Conservation (phyloP, 371 early-diverging fungal species). For the Actinomucor elegans region DNA sequence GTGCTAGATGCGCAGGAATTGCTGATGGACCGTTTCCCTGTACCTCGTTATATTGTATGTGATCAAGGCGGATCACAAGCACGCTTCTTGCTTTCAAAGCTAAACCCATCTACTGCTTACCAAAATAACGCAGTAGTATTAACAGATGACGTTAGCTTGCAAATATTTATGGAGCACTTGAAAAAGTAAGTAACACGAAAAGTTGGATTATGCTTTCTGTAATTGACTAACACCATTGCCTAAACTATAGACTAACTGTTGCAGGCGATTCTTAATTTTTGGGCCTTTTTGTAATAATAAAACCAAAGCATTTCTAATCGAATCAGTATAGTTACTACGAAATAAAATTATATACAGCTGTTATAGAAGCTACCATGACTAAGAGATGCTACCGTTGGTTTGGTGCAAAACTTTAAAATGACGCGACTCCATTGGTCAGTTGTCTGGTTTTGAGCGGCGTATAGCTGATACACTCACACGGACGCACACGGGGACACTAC, state of each 20-base stretch:
- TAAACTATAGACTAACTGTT: slow-evolving; percentile 42
- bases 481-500: background rate
- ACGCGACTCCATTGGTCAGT: no score
- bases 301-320: no score
- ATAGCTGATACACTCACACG: background rate
- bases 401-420: no score
- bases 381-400: no score
- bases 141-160: slow-evolving; percentile 96
- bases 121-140: slow-evolving; percentile 76
- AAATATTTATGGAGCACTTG: slow-evolving; percentile 95
- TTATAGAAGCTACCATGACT: no score
- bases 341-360: no score
- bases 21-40: slow-evolving; percentile 93
- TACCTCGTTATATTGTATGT: slow-evolving; percentile 97
- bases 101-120: slow-evolving; percentile 92
- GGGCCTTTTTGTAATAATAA: no score
- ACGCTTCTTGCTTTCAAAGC: slow-evolving; percentile 97
- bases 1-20: slow-evolving; percentile 89
- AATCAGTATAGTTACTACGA: no score
- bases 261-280: slow-evolving; percentile 44
- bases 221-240: no score
- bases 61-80: slow-evolving; percentile 99
- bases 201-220: no score
- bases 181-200: slow-evolving; percentile 84
- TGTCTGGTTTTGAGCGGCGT: no score